phyloP scores from a whole-genome alignment of 1,284 basidiomycete genomes.

The Wallemia hederae region DNA sequence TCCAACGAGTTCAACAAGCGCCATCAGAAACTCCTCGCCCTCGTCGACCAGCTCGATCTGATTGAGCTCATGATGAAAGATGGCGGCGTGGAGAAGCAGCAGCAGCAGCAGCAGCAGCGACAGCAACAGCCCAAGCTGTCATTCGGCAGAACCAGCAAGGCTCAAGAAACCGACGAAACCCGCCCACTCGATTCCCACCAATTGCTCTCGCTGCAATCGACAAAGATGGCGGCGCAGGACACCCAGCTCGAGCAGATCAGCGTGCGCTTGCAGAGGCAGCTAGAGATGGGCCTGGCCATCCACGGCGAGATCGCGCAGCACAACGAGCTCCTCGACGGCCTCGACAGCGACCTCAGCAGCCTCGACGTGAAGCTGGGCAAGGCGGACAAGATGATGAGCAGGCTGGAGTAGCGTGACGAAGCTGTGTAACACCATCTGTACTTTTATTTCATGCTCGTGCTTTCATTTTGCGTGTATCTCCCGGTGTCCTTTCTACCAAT shows the following conservation, averaged over 20 bases:
- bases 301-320: constrained; percentile 52
- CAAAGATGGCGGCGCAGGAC: constrained; percentile 59
- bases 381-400: constrained; percentile 52
- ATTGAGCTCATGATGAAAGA: not conserved
- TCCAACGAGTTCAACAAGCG: not conserved
- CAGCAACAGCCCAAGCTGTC: no score
- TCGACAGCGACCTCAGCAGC: constrained; percentile 39
- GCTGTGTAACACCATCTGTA: no score
- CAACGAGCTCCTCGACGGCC: constrained; percentile 54
- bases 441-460: no score
- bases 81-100: not conserved
- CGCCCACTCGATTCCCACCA: constrained; percentile 59
- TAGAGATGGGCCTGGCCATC: constrained; percentile 64
- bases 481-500: not conserved
- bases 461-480: no score
- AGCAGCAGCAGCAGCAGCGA: no score
- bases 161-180: constrained; percentile 56
- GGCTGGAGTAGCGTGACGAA: constrained; percentile 9
- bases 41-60: not conserved
- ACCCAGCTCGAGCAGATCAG: constrained; percentile 44
- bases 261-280: constrained; percentile 54
- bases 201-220: constrained; percentile 45
- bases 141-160: no score
- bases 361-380: constrained; percentile 44
- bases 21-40: not conserved